Percentiles rank a stretch among this genome's conserved stretches.
phyloP scores from a whole-genome alignment of 2,329 filamentous ascomycete species.

The Trichoderma endophyticum region DNA sequence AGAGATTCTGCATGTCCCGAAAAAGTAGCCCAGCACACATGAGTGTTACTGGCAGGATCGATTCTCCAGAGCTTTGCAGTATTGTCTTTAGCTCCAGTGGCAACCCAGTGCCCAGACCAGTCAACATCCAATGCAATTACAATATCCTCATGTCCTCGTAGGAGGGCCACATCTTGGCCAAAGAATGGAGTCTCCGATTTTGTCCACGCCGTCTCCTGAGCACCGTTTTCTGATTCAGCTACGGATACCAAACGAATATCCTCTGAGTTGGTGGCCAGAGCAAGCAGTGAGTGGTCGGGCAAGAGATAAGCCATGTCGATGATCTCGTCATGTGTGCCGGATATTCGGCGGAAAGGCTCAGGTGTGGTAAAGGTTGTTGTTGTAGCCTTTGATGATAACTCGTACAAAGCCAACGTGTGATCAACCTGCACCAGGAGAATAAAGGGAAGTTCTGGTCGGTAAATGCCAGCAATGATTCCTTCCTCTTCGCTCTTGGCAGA shows the following conservation, averaged over 20 bases:
- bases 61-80: constrained; percentile 87
- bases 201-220: constrained; percentile 24
- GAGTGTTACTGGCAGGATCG: constrained; percentile 71
- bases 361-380: constrained; percentile 36
- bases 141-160: constrained; percentile 92
- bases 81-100: constrained; percentile 95
- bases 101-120: constrained; percentile 96
- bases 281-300: constrained; percentile 74
- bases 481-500: constrained; percentile 56
- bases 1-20: constrained; percentile 93
- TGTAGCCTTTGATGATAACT: constrained; percentile 40
- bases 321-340: constrained; percentile 95
- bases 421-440: constrained; percentile 83
- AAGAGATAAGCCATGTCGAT: constrained; percentile 90
- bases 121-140: constrained; percentile 92
- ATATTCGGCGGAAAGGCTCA: constrained; percentile 71
- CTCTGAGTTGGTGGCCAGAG: constrained; percentile 91
- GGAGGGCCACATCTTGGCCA: constrained; percentile 79
- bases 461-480: constrained; percentile 69
- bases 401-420: constrained; percentile 78
- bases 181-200: constrained; percentile 59
- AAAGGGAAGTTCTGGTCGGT: constrained; percentile 62
- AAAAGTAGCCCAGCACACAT: constrained; percentile 75
- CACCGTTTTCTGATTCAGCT: constrained; percentile 34
- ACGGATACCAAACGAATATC: constrained; percentile 85